Evolutionary conservation across 1,284 basidiomycete species (phyloP), one percentile per base, ranked within the genome.

Genomic region (Microbotryomycetes sp.): DNA sequence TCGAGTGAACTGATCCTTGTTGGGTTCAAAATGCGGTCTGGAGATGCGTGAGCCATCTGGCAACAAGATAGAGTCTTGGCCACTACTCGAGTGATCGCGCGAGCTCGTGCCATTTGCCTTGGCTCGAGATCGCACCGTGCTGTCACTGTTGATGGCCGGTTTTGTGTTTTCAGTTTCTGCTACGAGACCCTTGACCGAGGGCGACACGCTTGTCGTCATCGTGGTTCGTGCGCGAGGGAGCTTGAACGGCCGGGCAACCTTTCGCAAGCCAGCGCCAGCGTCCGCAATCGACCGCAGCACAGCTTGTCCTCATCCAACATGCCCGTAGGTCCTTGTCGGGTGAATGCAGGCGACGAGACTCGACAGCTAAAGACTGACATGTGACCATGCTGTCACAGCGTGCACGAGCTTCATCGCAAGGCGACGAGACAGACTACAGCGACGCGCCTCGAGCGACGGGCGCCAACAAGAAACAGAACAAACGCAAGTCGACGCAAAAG

Each of bases 11-110:
- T 57, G 31, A 0, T 48, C 30, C 7, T n/a, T 28, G 49, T 66
- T 59, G 19, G 62, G 32, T 3, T 58, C 56, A 26, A 68, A 63
- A 1, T 46, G 30, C 2, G 66, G 66, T 36, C 66, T 29, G 5
- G n/a, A 4, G 1, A 66, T 49, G 2, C 51, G 32, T 3, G 45
- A 25, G 6, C 66, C 66, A 7, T 57, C 59, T 0, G 66, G 66
- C 19, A 68, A 28, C 0, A 55, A 25, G n/a, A 68, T 66, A 16
- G 52, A 23, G 19, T 51, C 45, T 4, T 32, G 3, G 28, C 26
- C 28, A 52, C 57, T 19, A 45, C n/a, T 29, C 22, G 50, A 52
- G 50, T 52, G 12, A 19, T 42, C 36, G 36, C n/a, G n/a, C 47
- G 47, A 49, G 26, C 25, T 25, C n/a, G 19, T 19, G 15, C 26